These are phyloP conservation scores for Penicillium odoratum DNA, from an alignment of 495 filamentous ascomycete species.

Conservation along the genomic window DNA sequence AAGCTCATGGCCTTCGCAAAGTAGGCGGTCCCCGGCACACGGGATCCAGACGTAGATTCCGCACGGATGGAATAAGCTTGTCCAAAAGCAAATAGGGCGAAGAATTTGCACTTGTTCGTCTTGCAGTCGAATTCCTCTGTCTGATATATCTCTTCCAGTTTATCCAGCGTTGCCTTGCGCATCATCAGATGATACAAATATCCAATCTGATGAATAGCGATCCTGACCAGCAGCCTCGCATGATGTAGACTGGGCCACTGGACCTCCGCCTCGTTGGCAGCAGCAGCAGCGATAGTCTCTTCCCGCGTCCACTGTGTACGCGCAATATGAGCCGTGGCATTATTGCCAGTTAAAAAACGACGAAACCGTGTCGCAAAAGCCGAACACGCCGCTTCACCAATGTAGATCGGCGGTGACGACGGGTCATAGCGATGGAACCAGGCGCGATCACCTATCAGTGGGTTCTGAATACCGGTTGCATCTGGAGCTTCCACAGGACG, in stretches of 20 bases:
- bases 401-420: conserved; percentile 45
- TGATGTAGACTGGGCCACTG: conserved; percentile 44
- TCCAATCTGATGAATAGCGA: conserved; percentile 43
- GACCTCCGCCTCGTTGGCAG: conserved; percentile 32
- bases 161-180: conserved; percentile 43
- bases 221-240: conserved; percentile 42
- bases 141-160: conserved; percentile 45
- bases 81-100: conserved; percentile 46
- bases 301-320: conserved; percentile 45
- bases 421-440: conserved; percentile 48
- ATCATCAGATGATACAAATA: conserved; percentile 44
- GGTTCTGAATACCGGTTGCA: conserved; percentile 40
- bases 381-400: conserved; percentile 48
- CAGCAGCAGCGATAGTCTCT: conserved; percentile 33
- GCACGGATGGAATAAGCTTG: conserved; percentile 44
- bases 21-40: conserved; percentile 44
- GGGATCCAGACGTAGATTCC: conserved; percentile 34
- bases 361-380: conserved; percentile 50
- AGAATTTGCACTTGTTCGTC: conserved; percentile 44
- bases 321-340: conserved; percentile 39
- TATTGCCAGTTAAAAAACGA: conserved; percentile 41
- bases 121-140: conserved; percentile 35
- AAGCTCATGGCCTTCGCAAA: conserved; percentile 45
- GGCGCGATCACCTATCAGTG: conserved; percentile 42
- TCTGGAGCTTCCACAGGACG: conserved; percentile 29